Evolutionary conservation across 2,329 filamentous ascomycete genomes (phyloP), one percentile per base, ranked within the genome.

Genomic region (Pezicula neosporulosa): DNA sequence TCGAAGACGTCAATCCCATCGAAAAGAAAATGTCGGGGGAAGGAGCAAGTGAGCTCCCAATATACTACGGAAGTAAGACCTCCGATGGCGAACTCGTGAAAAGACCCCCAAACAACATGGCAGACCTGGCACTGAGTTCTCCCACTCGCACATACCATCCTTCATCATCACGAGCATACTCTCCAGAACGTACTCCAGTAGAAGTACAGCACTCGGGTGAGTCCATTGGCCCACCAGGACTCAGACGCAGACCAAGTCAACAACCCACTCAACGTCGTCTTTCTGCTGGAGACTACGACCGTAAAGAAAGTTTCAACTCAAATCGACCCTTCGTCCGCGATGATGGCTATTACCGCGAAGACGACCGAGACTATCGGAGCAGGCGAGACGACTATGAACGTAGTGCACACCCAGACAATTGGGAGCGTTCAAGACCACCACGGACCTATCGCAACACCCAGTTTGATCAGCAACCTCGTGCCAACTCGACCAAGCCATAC

Each of bases 401-500:
- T 27, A 28, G 33, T 18, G 44, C 21, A 16, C 59, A 65, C 30
- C 61, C 60, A 4, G 61, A 64, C 44, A 46, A 39, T 0, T 43
- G 55, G 19, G 60, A 63, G 19, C 52, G 55, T 4, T 61, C 62
- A n/a, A 50, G 60, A 28, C 61, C 60, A 37, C 62, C 62, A 16
- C 57, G 61, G 4, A 38, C 59, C 8, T 60, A 60, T 41, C 57
- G 60, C 28, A 63, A 63, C 35, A 37, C 50, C 3, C 21, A 8
- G 54, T 58, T 13, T 16, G 47, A 24, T 56, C 56, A 18, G 56
- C 56, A 18, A 53, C 58, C 42, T 30, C 42, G 42, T 16, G 24
- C 42, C 9, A 28, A 15, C 21, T 44, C 42, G 12, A 13, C 24
- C n/a, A 63, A 58, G 39, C 53, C 57, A 19, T 60, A 57, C 33